These are phyloP conservation scores for Parietaria judaica DNA, from an alignment of 306 rosid genomes.

Conservation along the genomic window DNA sequence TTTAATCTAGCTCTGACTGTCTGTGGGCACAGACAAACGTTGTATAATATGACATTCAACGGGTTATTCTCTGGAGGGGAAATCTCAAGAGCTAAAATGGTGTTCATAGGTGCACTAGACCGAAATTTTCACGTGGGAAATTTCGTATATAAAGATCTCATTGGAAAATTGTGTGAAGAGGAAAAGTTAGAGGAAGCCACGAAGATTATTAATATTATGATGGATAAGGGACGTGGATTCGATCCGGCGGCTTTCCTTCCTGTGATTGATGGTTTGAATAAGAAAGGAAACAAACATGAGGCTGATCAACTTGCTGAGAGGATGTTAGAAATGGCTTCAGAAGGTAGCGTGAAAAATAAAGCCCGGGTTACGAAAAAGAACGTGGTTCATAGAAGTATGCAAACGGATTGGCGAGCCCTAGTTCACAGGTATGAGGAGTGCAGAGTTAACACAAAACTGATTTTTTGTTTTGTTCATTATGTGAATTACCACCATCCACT, in stretches of 20 bases:
- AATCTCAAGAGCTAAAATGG: constrained; percentile 51
- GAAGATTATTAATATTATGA: constrained; percentile 48
- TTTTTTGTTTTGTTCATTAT: neutral
- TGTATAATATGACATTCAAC: constrained; percentile 78
- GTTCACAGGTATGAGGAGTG: constrained; percentile 57
- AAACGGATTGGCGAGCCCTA: constrained; percentile 60
- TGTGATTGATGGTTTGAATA: constrained; percentile 71
- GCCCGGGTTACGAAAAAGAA: constrained; percentile 24
- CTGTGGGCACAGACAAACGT: constrained; percentile 70
- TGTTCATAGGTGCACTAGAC: constrained; percentile 65
- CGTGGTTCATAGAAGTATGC: constrained; percentile 24
- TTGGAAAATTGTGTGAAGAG: constrained; percentile 61
- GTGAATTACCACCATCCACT: no score
- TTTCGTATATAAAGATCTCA: constrained; percentile 62
- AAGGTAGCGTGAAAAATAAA: constrained; percentile 34
- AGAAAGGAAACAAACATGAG: constrained; percentile 59
- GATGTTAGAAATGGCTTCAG: constrained; percentile 75
- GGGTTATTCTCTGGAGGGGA: constrained; percentile 61
- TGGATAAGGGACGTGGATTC: constrained; percentile 51
- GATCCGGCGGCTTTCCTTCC: constrained; percentile 75
- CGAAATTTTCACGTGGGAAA: constrained; percentile 44
- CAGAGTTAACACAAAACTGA: constrained; percentile 3
- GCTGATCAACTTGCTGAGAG: constrained; percentile 65
- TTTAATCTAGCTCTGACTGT: constrained; percentile 52
- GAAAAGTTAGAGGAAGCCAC: constrained; percentile 68